A percentile compares a stretch with the other conserved stretches of the same genome.
These are phyloP conservation scores for Mucor mucedo DNA, from an alignment of 371 early-diverging fungal species.

Conservation along the genomic window DNA sequence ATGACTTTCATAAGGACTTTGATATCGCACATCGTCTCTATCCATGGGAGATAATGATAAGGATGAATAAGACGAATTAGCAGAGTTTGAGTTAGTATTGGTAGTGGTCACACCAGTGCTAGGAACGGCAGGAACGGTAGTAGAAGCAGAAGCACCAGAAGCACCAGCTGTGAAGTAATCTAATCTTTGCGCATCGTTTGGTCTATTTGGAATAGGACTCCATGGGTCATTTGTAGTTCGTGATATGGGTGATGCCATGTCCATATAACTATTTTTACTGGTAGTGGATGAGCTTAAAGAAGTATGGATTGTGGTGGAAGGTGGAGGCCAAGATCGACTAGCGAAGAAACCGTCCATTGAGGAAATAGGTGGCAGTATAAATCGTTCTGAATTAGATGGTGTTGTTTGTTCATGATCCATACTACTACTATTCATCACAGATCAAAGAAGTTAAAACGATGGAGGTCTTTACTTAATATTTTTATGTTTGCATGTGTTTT, in stretches of 20 bases:
- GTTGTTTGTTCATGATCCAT: constrained; percentile 6
- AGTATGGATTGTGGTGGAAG: constrained; percentile 4
- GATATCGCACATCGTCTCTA: background rate
- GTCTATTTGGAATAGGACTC: constrained; percentile 16
- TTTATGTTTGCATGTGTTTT: background rate
- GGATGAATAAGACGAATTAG: constrained; percentile 3
- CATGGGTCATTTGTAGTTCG: constrained; percentile 13
- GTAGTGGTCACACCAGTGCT: too few species aligned
- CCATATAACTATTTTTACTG: constrained; percentile 6
- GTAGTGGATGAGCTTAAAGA: background rate
- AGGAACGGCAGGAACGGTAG: too few species aligned
- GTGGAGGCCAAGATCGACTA: constrained; percentile 25
- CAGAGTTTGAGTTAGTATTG: background rate
- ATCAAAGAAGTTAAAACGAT: background rate
- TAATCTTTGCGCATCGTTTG: constrained; percentile 8
- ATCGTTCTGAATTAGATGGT: constrained; percentile 1
- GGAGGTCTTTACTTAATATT: background rate
- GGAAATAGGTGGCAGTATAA: constrained; percentile 31
- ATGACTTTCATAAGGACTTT: constrained; percentile 2
- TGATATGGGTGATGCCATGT: constrained; percentile 8
- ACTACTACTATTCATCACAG: background rate
- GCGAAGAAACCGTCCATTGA: constrained; percentile 17
- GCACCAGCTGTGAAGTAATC: constrained; percentile 15
- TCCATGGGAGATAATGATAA: constrained; percentile 1
- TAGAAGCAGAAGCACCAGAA: background rate